These are phyloP conservation scores for Aureobasidium lini DNA, from an alignment of 2,329 filamentous ascomycete genomes.

Conservation along the genomic window DNA sequence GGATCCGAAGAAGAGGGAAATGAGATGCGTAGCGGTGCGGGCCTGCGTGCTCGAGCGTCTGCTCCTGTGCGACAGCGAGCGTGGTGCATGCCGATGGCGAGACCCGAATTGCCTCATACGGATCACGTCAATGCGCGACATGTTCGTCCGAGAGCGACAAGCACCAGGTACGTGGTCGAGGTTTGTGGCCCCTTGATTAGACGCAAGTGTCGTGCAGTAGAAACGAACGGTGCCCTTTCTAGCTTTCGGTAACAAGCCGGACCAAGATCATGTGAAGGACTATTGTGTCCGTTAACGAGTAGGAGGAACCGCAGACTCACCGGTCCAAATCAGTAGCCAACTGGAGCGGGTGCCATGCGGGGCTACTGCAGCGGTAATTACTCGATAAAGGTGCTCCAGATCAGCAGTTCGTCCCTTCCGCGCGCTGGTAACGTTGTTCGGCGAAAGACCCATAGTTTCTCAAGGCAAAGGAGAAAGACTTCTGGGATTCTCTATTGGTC, in stretches of 20 bases:
- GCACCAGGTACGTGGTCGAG: constrained; percentile 12
- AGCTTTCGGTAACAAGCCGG: constrained; percentile 11
- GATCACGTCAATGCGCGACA: constrained; percentile 9
- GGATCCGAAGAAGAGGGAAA: constrained; percentile 1
- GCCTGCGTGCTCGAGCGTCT: constrained; percentile 11
- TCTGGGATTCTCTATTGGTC: neutral
- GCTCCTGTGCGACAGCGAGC: constrained; percentile 9
- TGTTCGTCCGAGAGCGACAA: constrained; percentile 1
- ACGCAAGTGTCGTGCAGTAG: constrained; percentile 10
- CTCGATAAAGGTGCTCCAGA: neutral
- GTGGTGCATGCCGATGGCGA: constrained; percentile 12
- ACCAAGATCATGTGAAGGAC: constrained; percentile 9
- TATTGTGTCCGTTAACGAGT: neutral
- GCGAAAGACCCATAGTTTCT: neutral
- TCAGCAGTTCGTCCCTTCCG: neutral
- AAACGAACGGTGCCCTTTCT: neutral
- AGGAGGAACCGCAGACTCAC: neutral
- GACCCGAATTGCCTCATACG: neutral
- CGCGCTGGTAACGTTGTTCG: neutral
- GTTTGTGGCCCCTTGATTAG: neutral
- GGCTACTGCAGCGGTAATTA: constrained; percentile 8
- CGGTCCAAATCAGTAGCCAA: neutral
- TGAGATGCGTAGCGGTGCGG: constrained; percentile 1
- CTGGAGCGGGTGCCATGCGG: neutral
- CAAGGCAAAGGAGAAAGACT: neutral